Percentiles rank a stretch among this genome's conserved stretches.
Evolutionary conservation across 1,284 basidiomycete species (phyloP).

Genomic region (Ganoderma meredithae): DNA sequence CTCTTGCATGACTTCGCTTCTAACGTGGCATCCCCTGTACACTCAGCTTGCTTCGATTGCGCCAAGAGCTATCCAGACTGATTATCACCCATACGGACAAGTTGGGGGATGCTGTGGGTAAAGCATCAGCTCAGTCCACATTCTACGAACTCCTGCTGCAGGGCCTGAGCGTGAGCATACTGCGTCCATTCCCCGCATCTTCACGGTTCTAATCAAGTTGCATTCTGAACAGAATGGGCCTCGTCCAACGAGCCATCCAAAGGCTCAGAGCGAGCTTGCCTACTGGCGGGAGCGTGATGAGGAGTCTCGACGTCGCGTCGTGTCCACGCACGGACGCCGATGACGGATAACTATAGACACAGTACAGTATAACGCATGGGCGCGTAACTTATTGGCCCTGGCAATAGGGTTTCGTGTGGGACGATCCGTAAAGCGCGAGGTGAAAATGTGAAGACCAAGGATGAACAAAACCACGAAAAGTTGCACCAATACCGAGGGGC

Average conservation of each 20-base stretch:
- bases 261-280: conserved; percentile 62
- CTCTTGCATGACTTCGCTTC: not conserved
- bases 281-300: conserved; percentile 68
- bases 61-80: conserved; percentile 86
- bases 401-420: not conserved
- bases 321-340: conserved; percentile 36
- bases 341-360: conserved; percentile 6
- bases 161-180: conserved; percentile 72
- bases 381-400: not conserved
- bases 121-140: conserved; percentile 73
- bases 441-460: not conserved
- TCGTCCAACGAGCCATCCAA: conserved; percentile 57
- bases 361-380: not conserved
- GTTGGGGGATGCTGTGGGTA: conserved; percentile 66
- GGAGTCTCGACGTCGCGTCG: conserved; percentile 56
- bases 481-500: not conserved
- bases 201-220: not conserved
- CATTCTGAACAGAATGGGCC: conserved; percentile 35
- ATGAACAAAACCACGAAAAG: not conserved
- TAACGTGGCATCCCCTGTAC: conserved; percentile 14
- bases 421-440: not conserved
- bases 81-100: conserved; percentile 76
- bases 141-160: conserved; percentile 83
- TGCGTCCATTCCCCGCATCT: not conserved
- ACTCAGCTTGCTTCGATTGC: conserved; percentile 81